phyloP scores from a whole-genome alignment of 169 alveolate genomes.

The Eimeria tenella region DNA sequence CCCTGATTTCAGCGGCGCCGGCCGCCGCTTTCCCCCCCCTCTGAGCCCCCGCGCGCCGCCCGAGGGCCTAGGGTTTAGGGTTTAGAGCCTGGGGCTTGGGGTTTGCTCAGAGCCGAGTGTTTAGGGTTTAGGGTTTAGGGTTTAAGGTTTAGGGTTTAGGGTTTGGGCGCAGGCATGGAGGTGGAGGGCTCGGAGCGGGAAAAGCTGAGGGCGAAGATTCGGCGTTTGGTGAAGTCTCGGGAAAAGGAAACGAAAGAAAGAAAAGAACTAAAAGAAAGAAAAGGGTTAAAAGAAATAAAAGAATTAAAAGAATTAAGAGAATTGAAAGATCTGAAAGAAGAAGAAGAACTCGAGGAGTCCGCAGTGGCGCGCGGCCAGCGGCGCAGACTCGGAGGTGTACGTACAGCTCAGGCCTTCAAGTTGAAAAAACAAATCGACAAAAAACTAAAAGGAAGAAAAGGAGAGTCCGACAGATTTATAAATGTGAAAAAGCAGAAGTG shows the following conservation, averaged over 20 bases:
- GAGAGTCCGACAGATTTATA: conserved; percentile 95
- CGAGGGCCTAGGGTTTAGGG: no score
- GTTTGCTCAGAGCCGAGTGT: not conserved
- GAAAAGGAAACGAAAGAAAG: not conserved
- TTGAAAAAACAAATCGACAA: conserved; percentile 70
- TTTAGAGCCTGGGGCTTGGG: no score
- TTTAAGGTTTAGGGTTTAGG: not conserved
- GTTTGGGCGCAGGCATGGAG: conserved; percentile 23
- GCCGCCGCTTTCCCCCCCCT: no score
- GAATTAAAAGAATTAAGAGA: no score
- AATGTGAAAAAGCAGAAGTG: conserved; percentile 95
- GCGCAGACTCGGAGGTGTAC: conserved; percentile 59
- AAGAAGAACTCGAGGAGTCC: conserved; percentile 59
- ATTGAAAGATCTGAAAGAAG: no score
- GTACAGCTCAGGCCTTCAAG: conserved; percentile 78
- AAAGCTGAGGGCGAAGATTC: conserved; percentile 23
- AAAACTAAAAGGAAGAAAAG: conserved; percentile 84
- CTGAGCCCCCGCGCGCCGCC: no score
- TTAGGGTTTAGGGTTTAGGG: conserved; percentile 10
- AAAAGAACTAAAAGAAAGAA: conserved; percentile 5
- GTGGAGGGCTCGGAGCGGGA: conserved; percentile 28
- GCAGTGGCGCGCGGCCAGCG: conserved; percentile 50
- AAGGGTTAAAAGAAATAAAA: not conserved
- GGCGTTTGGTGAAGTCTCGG: conserved; percentile 17
- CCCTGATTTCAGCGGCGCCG: no score